Base-by-base conservation (phyloP, 192 early-diverging fungal genomes). In the Gryganskiella cystojenkinii region DNA sequence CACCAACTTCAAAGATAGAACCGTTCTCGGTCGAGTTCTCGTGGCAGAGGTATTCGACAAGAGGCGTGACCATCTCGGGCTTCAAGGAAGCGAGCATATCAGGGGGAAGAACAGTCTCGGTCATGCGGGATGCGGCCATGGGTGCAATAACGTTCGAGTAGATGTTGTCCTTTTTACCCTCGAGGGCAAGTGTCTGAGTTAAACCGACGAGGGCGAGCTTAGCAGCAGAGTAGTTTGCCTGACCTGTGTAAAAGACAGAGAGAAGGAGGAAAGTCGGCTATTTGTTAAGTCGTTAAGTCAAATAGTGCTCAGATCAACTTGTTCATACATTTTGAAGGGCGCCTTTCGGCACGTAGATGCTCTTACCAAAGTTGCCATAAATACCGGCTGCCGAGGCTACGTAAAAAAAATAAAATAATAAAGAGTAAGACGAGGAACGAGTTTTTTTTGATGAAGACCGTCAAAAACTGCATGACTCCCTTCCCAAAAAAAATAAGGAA, bases 81-180 rank as follows among this genome's bases (percentile, higher is more conserved):
- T 99, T 98, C 61, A 99, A 89, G 52, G 94, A 92, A 51, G 94
- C 95, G 58, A 98, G 91, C 79, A 98, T 91, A 60, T 99, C 97
- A 30, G 94, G 93, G 11, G 96, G 96, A 90, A 98, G 90, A 63
- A 99, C 85, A 52, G 96, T 98, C 63, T 96, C 97, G 8, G 96
- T 98, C 97, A 99, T 99, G 45, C 90, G 85, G 4, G 97, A 98
- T 42, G 96, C 96, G 17, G 97, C 97, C 74, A 95, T 98, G 64
- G 97, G 97, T 31, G 96, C 97, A 83, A 99, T 96, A 54, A 95
- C 92, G 82, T 99, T 98, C 59, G 85, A 87, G 61, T 95, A 81
- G 82, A 99, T 99, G 81, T 96, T 96, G 80, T 91, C 86, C 73
- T 93, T 92, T 63, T 85, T 83, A 63, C 97, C 97, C 84, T 99